Conservation (phyloP, 2,329 filamentous ascomycete genomes). For the Arthrobotrys entomopaga region DNA sequence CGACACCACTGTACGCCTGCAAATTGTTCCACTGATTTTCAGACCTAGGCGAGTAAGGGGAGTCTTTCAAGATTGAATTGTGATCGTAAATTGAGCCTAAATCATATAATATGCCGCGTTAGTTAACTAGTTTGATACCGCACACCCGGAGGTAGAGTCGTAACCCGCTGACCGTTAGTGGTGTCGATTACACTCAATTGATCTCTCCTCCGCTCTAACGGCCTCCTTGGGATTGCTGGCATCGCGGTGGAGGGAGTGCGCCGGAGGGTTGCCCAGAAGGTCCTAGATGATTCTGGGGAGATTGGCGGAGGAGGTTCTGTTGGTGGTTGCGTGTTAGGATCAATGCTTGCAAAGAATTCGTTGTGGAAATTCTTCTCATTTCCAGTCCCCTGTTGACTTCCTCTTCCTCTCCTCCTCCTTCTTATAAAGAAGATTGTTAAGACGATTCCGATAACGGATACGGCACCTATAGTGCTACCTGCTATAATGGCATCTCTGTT, state of each 20-base stretch:
- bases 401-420: slow-evolving; percentile 1
- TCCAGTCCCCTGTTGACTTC: neutral
- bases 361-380: slow-evolving; percentile 37
- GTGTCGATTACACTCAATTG: slow-evolving; percentile 34
- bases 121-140: slow-evolving; percentile 13
- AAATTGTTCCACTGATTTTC: slow-evolving; percentile 10
- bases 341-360: slow-evolving; percentile 38
- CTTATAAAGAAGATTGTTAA: slow-evolving; percentile 14
- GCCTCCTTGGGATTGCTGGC: slow-evolving; percentile 41
- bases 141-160: too few species aligned
- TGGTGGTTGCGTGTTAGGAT: slow-evolving; percentile 18
- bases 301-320: slow-evolving; percentile 16
- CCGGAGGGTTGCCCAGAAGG: slow-evolving; percentile 35
- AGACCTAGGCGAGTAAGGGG: slow-evolving; percentile 11
- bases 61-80: slow-evolving; percentile 23
- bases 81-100: slow-evolving; percentile 23
- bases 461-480: slow-evolving; percentile 27
- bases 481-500: slow-evolving; percentile 38
- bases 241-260: slow-evolving; percentile 37
- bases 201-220: slow-evolving; percentile 39
- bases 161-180: slow-evolving; percentile 22
- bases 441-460: slow-evolving; percentile 23
- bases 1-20: slow-evolving; percentile 18
- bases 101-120: slow-evolving; percentile 8
- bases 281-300: slow-evolving; percentile 21